Evolutionary conservation across 176 grass and related monocot genomes (phyloP).

Genomic region (Avena insularis): DNA sequence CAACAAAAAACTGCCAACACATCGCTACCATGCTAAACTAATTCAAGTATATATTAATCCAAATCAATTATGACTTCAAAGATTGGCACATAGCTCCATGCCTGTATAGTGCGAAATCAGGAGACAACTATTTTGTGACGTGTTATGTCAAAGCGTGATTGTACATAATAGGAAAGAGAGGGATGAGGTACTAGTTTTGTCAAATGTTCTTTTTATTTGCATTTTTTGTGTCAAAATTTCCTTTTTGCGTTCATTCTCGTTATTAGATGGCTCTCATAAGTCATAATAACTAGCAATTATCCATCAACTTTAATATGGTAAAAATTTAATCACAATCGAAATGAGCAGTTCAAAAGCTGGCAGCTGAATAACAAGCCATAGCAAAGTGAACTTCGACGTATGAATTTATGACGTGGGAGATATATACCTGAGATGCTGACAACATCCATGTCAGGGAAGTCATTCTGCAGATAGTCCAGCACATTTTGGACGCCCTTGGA

Average conservation of each 20-base stretch:
- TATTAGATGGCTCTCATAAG: not conserved
- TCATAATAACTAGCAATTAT: not conserved
- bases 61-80: not conserved
- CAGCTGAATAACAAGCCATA: not conserved
- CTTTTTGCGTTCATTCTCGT: not conserved
- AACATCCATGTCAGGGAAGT: no score
- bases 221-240: not conserved
- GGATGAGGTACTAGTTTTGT: not conserved
- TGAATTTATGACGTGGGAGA: not conserved
- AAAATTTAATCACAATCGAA: not conserved
- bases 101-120: not conserved
- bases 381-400: not conserved
- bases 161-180: not conserved
- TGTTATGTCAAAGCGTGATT: conserved; percentile 8
- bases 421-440: conserved; percentile 82
- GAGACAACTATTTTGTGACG: not conserved
- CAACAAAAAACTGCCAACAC: not conserved
- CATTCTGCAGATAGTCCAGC: no score
- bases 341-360: not conserved
- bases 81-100: not conserved
- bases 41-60: not conserved
- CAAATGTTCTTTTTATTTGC: not conserved
- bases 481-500: no score
- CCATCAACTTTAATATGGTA: not conserved
- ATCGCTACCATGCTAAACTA: not conserved